Evolutionary conservation across 176 grass and related monocot genomes (phyloP), one percentile per base, ranked within the genome.

Genomic region (Dactylis glomerata): DNA sequence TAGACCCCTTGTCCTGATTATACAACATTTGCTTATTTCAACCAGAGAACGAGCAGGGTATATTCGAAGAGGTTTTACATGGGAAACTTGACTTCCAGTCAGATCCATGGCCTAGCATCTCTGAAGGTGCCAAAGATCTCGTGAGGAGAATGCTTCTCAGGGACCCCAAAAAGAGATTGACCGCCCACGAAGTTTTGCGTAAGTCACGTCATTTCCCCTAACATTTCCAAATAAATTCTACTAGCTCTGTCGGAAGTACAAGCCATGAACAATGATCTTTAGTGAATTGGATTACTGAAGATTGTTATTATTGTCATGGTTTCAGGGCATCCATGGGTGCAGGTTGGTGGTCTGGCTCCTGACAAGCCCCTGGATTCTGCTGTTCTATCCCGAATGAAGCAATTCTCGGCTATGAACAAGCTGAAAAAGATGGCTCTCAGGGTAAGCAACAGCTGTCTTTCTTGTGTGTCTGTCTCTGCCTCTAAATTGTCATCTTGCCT

Each of bases 21-120:
- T 27, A n/a, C 0, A 3, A 42, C 0, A 30, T 74, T 0, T 23
- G 11, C 49, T 57, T 55, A 62, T 66, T 22, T 51, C 0, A 2
- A 86, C 5, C 88, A 97, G 95, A 97, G 92, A 87, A 85, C 12
- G 95, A 97, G 90, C 95, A 97, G 83, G 95, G 90, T 2, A 97
- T 97, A 91, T 97, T 97, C 79, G 95, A 97, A 52, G 91, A 97
- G 83, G 92, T 97, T 82, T 81, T 97, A 42, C 92, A 97, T 36
- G 95, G 95, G 19, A 86, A 75, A 23, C 95, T 94, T 32, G 95
- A 97, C 76, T 94, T 97, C 1, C 42, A 92, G 30, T 91, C 95
- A 26, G 95, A 97, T 38, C 95, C 95, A 42, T 97, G 95, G 95
- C 95, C 95, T 63, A 92, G 89, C 68, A 93, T 97, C 37, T 94